These are phyloP conservation scores for Puccinellia tenuiflora DNA, from an alignment of 176 grass and related monocot species.

Conservation along the genomic window DNA sequence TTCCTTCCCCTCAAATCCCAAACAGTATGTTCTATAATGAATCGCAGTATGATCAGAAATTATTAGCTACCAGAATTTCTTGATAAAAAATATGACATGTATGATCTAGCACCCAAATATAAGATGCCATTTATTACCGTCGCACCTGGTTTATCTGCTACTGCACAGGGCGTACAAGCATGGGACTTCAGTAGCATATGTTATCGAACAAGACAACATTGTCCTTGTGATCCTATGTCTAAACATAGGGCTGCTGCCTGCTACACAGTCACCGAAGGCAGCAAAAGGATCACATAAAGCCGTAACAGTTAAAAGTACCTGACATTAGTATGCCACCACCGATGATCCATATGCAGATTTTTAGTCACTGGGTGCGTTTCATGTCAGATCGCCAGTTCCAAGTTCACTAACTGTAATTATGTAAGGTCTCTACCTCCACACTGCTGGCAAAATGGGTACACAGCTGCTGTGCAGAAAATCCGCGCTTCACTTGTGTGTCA, in stretches of 20 bases:
- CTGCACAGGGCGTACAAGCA: not conserved
- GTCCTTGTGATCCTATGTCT: constrained; percentile 8
- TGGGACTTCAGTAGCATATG: not conserved
- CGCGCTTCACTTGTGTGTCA: not conserved
- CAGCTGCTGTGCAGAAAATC: not conserved
- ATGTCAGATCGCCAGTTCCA: not conserved
- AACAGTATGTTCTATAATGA: not conserved
- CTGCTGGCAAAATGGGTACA: not conserved
- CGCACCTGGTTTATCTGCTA: not conserved
- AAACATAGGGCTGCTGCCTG: not conserved
- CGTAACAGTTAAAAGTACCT: not conserved
- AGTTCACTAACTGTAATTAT: not conserved
- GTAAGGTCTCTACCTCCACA: not conserved
- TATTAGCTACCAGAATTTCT: not conserved
- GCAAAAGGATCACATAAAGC: not conserved
- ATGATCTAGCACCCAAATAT: not conserved
- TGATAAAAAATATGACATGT: not conserved
- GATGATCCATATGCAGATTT: not conserved
- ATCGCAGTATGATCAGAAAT: not conserved
- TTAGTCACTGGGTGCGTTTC: not conserved
- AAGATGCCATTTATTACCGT: not conserved
- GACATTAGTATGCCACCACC: not conserved
- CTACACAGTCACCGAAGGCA: not conserved
- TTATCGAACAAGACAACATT: not conserved
- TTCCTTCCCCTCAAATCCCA: not conserved